Base-by-base conservation (phyloP, 306 rosid species). In the Vigna nakashimae region DNA sequence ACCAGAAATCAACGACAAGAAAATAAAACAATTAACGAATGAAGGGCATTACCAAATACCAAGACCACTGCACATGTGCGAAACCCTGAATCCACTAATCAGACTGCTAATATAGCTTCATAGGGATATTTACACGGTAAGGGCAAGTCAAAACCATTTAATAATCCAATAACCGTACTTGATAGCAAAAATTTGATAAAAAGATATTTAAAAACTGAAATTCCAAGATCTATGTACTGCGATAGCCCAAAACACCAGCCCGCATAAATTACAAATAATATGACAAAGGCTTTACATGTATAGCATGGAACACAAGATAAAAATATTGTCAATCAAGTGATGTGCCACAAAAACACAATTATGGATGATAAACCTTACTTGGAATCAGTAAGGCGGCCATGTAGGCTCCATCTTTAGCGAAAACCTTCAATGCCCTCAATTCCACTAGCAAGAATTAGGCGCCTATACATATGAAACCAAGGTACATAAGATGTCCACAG, bases 391-490 rank as follows among this genome's bases (percentile, higher is more conserved):
- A 92, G 91, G 72, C 93, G 92, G 78, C 98, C 98, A 18, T 91
- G 98, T 74, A 91, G 89, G 83, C 98, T 91, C 98, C 98, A 95
- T 71, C 97, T 82, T 82, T 92, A 92, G 80, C 93, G 93, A 80
- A 95, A 92, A 75, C 98, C 96, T 38, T 92, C 98, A 18, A 91
- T 74, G 75, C 98, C 98, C 82, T 88, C 90, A 24, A 85, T 46
- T 71, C 98, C 98, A 80, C 96, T 95, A 64, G 98, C 98, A 84
- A 92, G 98, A 88, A 92, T 95, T 71, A 91, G 82, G 76, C 79
- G 98, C 88, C 98, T 95, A 52, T 15, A 80, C 53, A 88, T 52
- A 74, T 62, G 57, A 67, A 84, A 40, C 26, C n/a, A 75, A 52
- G 83, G 65, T 9, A 16, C 17, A 26, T 71, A 51, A 76, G 63